Evolutionary conservation across 257 asterid genomes (phyloP).

Genomic region (Knoxia roxburghii): DNA sequence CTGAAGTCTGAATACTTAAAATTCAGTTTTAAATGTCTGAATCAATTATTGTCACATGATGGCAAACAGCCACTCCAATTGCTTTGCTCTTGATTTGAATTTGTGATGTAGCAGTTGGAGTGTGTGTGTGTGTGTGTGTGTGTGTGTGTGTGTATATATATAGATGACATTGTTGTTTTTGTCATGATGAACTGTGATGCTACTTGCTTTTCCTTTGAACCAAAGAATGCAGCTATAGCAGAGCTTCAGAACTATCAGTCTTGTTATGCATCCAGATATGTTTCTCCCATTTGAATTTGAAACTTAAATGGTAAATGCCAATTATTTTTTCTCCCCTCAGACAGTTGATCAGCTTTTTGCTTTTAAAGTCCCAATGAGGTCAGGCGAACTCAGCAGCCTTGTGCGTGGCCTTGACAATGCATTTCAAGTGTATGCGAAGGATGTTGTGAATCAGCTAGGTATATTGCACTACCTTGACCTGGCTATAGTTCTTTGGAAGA

Average conservation of each 20-base stretch:
- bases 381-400: constrained; percentile 78
- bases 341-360: constrained; percentile 96
- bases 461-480: constrained; percentile 5
- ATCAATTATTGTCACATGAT: no score
- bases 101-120: no score
- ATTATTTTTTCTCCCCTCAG: constrained; percentile 42
- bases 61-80: not conserved
- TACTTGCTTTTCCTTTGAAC: not conserved
- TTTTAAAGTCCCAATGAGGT: constrained; percentile 91
- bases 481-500: not conserved
- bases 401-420: constrained; percentile 92
- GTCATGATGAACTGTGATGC: not conserved
- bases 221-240: not conserved
- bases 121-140: no score
- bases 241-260: not conserved
- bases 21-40: no score
- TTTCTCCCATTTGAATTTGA: not conserved
- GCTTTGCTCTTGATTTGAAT: not conserved
- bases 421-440: constrained; percentile 82
- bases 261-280: not conserved
- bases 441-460: constrained; percentile 74
- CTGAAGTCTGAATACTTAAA: no score
- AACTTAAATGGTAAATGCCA: not conserved
- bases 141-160: no score
- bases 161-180: not conserved